A percentile compares a stretch with the other conserved stretches of the same genome.
Evolutionary conservation across 352 stramenopile genomes (phyloP).

Genomic region (Phytophthora quininea): DNA sequence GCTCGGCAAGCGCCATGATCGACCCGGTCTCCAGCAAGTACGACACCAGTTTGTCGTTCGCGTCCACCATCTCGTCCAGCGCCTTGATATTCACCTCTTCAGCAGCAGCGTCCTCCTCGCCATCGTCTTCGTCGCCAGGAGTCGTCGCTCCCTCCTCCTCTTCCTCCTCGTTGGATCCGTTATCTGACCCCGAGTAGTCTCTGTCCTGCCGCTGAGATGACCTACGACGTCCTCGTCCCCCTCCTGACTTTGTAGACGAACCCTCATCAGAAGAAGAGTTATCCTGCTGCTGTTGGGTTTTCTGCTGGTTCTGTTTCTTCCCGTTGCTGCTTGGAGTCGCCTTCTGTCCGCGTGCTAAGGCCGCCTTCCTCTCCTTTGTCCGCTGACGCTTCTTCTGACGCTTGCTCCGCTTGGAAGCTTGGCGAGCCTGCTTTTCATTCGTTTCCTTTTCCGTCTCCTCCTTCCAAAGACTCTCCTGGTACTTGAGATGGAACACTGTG

Average conservation of each 20-base stretch:
- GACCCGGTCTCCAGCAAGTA: conserved; percentile 86
- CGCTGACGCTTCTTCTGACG: conserved; percentile 86
- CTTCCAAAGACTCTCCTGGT: conserved; percentile 95
- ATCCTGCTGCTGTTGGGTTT: conserved; percentile 48
- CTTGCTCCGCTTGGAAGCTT: conserved; percentile 86
- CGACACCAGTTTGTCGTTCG: conserved; percentile 86
- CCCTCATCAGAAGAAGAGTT: conserved; percentile 68
- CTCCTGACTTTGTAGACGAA: conserved; percentile 44
- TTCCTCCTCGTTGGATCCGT: conserved; percentile 56
- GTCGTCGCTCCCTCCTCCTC: conserved; percentile 41
- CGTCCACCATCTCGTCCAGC: conserved; percentile 84
- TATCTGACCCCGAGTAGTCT: conserved; percentile 64
- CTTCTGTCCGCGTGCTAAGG: conserved; percentile 53
- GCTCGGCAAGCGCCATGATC: conserved; percentile 85
- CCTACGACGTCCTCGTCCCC: conserved; percentile 27
- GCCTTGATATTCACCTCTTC: conserved; percentile 64
- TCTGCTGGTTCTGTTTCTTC: conserved; percentile 39
- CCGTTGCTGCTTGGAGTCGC: conserved; percentile 24
- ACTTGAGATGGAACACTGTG: conserved; percentile 97
- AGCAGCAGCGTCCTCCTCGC: conserved; percentile 30
- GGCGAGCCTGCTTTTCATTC: conserved; percentile 88
- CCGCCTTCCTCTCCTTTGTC: conserved; percentile 84
- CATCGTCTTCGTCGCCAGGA: conserved; percentile 39
- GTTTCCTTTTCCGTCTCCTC: conserved; percentile 94
- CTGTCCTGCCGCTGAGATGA: conserved; percentile 51